A percentile compares a stretch with the other conserved stretches of the same genome.
phyloP scores from a whole-genome alignment of 1,284 basidiomycete genomes.

The Mycosarcoma mackinlayi region DNA sequence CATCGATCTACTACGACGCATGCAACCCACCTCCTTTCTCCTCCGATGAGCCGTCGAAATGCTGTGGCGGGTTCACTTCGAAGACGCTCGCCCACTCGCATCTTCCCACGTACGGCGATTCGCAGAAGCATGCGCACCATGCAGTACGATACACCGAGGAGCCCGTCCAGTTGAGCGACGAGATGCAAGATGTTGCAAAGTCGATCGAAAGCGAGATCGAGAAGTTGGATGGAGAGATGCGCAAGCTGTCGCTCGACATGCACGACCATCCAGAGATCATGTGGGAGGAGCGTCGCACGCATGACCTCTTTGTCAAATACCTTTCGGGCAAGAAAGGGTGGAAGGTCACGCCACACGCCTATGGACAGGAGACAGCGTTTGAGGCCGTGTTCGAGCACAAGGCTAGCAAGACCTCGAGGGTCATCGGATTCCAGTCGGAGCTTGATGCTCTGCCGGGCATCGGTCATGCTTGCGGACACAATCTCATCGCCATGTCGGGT shows the following conservation, averaged over 20 bases:
- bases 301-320: conserved; percentile 60
- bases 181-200: conserved; percentile 33
- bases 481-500: conserved; percentile 83
- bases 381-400: conserved; percentile 74
- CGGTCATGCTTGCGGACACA: conserved; percentile 81
- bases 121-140: conserved; percentile 22
- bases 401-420: conserved; percentile 31
- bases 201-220: conserved; percentile 54
- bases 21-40: conserved; percentile 42
- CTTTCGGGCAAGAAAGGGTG: conserved; percentile 46
- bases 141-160: conserved; percentile 13
- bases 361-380: conserved; percentile 76
- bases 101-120: conserved; percentile 33
- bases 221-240: conserved; percentile 55
- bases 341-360: conserved; percentile 63
- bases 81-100: conserved; percentile 19
- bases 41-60: conserved; percentile 14
- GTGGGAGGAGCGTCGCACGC: conserved; percentile 60
- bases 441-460: conserved; percentile 72
- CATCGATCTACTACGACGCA: conserved; percentile 43
- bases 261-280: conserved; percentile 66
- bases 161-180: conserved; percentile 12
- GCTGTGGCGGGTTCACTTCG: conserved; percentile 30
- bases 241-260: conserved; percentile 67
- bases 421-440: conserved; percentile 73